These are phyloP conservation scores for Cutaneotrichosporon arboriforme DNA, from an alignment of 1,284 basidiomycete genomes.

Conservation along the genomic window DNA sequence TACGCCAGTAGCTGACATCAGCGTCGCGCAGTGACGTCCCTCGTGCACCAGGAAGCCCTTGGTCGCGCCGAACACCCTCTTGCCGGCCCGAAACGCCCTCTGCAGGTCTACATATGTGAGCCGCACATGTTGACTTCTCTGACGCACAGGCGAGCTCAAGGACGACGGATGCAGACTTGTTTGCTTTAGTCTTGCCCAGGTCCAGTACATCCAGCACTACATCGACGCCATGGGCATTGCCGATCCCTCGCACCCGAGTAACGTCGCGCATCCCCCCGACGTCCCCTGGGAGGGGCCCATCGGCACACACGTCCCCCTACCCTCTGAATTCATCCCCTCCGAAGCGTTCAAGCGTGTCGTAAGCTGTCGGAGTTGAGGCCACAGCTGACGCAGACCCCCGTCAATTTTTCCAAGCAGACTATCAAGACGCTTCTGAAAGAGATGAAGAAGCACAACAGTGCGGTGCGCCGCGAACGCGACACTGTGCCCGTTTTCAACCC, in stretches of 20 bases:
- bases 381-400: neutral
- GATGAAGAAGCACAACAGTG: too few relatives aligned
- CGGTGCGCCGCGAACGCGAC: too few relatives aligned
- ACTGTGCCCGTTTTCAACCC: too few relatives aligned
- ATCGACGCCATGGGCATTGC: slow-evolving; percentile 68
- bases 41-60: slow-evolving; percentile 61
- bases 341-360: slow-evolving; percentile 13
- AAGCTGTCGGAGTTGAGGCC: neutral
- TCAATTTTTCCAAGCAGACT: neutral
- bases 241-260: slow-evolving; percentile 34
- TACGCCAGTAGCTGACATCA: slow-evolving; percentile 10
- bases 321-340: slow-evolving; percentile 7
- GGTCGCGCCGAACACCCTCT: slow-evolving; percentile 68
- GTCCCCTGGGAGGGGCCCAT: neutral
- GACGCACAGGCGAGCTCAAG: neutral
- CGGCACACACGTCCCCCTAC: slow-evolving; percentile 18
- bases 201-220: slow-evolving; percentile 80
- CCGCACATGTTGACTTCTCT: neutral
- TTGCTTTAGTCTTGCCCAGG: slow-evolving; percentile 70
- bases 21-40: slow-evolving; percentile 59
- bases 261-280: neutral
- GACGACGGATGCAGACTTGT: slow-evolving; percentile 53
- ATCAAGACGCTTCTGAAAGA: neutral
- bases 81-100: slow-evolving; percentile 57
- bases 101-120: slow-evolving; percentile 66